These are phyloP conservation scores for Ascoidea asiatica DNA, from an alignment of 805 yeast genomes.

Conservation along the genomic window DNA sequence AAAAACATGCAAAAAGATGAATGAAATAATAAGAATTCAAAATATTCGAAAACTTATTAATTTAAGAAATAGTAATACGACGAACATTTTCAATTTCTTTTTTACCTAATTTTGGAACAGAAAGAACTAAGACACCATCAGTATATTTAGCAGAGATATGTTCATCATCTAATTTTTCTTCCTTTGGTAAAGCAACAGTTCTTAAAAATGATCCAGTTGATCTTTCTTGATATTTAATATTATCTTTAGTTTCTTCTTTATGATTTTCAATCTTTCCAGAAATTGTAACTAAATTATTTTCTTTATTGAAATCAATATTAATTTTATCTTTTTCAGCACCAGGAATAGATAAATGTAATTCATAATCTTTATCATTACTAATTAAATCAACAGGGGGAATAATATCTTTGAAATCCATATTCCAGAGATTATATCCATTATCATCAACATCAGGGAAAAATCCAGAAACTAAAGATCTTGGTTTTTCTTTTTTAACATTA, in stretches of 20 bases:
- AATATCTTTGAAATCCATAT: no score
- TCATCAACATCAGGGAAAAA: no score
- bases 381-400: conserved; percentile 22
- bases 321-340: conserved; percentile 21
- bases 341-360: conserved; percentile 21
- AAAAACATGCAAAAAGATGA: no score
- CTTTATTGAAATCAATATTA: conserved; percentile 22
- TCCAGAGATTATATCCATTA: not conserved
- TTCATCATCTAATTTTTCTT: conserved; percentile 19
- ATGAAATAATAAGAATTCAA: no score
- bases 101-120: conserved; percentile 34
- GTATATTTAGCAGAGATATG: conserved; percentile 30
- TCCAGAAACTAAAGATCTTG: no score
- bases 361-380: conserved; percentile 19
- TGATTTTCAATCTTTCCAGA: conserved; percentile 15
- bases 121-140: conserved; percentile 29
- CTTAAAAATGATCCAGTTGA: conserved; percentile 18
- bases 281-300: conserved; percentile 19
- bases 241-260: conserved; percentile 2
- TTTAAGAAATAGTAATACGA: no score
- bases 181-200: conserved; percentile 16
- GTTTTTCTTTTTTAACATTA: no score
- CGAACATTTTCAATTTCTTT: no score
- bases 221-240: conserved; percentile 12
- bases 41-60: no score